These are phyloP conservation scores for Chamaenerion angustifolium DNA, from an alignment of 345 rosid genomes.

Conservation along the genomic window DNA sequence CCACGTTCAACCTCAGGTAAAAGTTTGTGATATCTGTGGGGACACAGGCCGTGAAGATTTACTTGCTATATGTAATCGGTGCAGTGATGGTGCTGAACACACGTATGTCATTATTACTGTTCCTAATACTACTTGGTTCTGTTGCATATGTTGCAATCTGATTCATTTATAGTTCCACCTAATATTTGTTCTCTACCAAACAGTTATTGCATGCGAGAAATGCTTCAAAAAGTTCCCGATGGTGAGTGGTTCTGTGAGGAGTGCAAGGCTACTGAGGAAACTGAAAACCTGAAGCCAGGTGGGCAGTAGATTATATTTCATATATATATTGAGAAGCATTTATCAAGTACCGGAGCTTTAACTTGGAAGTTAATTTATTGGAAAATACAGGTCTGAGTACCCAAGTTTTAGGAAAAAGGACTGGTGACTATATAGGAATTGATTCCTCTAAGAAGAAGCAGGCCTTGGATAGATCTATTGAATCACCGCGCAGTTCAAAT, in stretches of 20 bases:
- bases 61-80: slow-evolving; percentile 84
- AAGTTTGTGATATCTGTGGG: slow-evolving; percentile 98
- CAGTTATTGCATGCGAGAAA: slow-evolving; percentile 97
- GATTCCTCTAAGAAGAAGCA: slow-evolving; percentile 41
- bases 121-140: slow-evolving; percentile 6
- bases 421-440: slow-evolving; percentile 37
- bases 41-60: slow-evolving; percentile 97
- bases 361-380: slow-evolving; percentile 5
- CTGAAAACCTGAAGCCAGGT: slow-evolving; percentile 61
- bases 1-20: slow-evolving; percentile 49
- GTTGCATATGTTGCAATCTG: not conserved
- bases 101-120: slow-evolving; percentile 40
- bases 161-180: not conserved
- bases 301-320: slow-evolving; percentile 8
- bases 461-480: slow-evolving; percentile 40
- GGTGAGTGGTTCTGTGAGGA: slow-evolving; percentile 97
- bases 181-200: slow-evolving; percentile 8
- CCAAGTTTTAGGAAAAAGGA: slow-evolving; percentile 41
- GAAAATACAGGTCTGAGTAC: slow-evolving; percentile 23
- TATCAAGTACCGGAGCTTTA: not conserved
- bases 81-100: slow-evolving; percentile 99
- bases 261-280: slow-evolving; percentile 68
- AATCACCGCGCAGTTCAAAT: slow-evolving; percentile 44
- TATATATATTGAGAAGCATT: not conserved
- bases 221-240: slow-evolving; percentile 69